phyloP scores from a whole-genome alignment of 495 filamentous ascomycete genomes.

The Penicillium lividum region DNA sequence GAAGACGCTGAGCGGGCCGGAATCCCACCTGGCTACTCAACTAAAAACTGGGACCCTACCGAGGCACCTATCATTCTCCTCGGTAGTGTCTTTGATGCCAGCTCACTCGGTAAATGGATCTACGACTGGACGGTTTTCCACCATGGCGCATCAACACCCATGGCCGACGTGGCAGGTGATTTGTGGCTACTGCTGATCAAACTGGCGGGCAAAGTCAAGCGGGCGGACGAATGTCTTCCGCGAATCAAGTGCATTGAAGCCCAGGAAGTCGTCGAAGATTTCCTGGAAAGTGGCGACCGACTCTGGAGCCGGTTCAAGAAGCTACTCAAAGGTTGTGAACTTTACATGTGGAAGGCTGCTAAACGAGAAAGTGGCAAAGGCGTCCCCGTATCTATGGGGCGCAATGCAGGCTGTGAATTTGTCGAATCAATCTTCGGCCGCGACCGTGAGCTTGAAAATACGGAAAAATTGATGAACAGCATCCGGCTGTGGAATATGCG shows the following conservation, averaged over 20 bases:
- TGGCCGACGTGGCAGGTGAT: slow-evolving; percentile 90
- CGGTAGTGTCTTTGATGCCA: slow-evolving; percentile 95
- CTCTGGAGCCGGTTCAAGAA: slow-evolving; percentile 84
- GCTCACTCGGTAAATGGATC: slow-evolving; percentile 97
- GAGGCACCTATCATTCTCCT: slow-evolving; percentile 92
- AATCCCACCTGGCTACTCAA: slow-evolving; percentile 89
- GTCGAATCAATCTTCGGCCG: slow-evolving; percentile 95
- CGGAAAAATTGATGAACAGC: slow-evolving; percentile 92
- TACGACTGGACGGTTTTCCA: slow-evolving; percentile 99
- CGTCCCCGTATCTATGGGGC: slow-evolving; percentile 72
- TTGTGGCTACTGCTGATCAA: slow-evolving; percentile 95
- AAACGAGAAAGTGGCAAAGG: slow-evolving; percentile 62
- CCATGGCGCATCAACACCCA: slow-evolving; percentile 80
- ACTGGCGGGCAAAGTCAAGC: slow-evolving; percentile 93
- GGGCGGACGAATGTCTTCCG: slow-evolving; percentile 77
- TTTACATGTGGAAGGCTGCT: slow-evolving; percentile 84
- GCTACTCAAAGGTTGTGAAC: slow-evolving; percentile 86
- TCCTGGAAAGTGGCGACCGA: slow-evolving; percentile 87
- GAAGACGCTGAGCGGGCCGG: slow-evolving; percentile 76
- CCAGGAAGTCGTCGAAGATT: slow-evolving; percentile 83
- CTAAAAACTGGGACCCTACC: slow-evolving; percentile 98
- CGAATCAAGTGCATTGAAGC: slow-evolving; percentile 71
- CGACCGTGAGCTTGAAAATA: slow-evolving; percentile 86
- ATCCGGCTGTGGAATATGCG: slow-evolving; percentile 93
- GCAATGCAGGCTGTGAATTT: slow-evolving; percentile 92